Percentiles rank a stretch among this genome's conserved stretches.
phyloP scores from a whole-genome alignment of 371 early-diverging fungal genomes.

The Zopfochytrium polystomum region DNA sequence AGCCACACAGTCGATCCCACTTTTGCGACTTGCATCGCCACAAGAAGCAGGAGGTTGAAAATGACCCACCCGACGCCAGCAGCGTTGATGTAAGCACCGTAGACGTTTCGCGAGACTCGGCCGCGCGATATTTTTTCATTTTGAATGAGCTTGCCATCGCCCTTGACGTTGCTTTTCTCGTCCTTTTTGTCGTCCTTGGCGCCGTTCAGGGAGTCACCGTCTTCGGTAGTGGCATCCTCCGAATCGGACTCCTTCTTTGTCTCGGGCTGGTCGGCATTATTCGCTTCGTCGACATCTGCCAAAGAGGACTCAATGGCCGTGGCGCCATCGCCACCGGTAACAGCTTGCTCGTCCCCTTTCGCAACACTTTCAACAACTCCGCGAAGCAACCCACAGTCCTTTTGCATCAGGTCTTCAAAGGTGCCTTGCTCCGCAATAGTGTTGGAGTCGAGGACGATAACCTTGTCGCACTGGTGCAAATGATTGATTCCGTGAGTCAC shows the following conservation, averaged over 20 bases:
- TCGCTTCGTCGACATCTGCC: not conserved
- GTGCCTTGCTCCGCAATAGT: slow-evolving; percentile 37
- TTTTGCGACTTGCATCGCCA: slow-evolving; percentile 1
- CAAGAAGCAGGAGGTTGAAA: not conserved
- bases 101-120: slow-evolving; percentile 5
- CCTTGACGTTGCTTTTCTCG: not conserved
- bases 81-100: slow-evolving; percentile 6
- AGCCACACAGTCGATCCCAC: slow-evolving; percentile 18
- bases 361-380: not conserved
- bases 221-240: slow-evolving; percentile 11
- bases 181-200: not conserved
- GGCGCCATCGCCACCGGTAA: not conserved
- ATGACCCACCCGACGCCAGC: slow-evolving; percentile 14
- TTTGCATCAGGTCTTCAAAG: slow-evolving; percentile 36
- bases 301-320: not conserved
- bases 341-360: too few relatives aligned
- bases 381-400: not conserved
- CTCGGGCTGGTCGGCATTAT: not conserved
- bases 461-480: slow-evolving; percentile 38
- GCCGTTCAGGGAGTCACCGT: too few relatives aligned
- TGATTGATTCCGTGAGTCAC: slow-evolving; percentile 44
- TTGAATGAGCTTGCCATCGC: slow-evolving; percentile 14
- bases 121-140: slow-evolving; percentile 16
- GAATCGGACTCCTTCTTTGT: slow-evolving; percentile 7
- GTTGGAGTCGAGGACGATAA: slow-evolving; percentile 38